Base-by-base conservation (phyloP, 2,329 filamentous ascomycete genomes). In the Alternaria atra region DNA sequence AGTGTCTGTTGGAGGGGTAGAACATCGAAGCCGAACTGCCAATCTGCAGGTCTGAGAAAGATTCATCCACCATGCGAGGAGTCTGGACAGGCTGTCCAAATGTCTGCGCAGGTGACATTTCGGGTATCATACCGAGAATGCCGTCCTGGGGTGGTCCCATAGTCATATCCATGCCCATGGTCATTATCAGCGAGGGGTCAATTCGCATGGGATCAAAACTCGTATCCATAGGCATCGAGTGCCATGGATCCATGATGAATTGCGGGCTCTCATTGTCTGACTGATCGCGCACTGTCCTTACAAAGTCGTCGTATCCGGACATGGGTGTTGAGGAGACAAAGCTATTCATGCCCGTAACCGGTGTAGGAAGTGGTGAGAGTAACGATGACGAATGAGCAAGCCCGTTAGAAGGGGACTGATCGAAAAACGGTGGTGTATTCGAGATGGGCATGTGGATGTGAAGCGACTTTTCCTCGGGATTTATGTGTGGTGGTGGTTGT, bases 221-320 rank as follows among this genome's bases (percentile, higher is more conserved):
- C 12, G 80, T 70, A 8, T 79, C 76, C 74, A 84, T 80, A 20
- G 80, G 74, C 73, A 84, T 80, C 53, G 81, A 77, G 43, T 75
- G 76, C 82, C 83, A 84, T 6, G 74, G 72, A 64, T 84, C 82
- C 68, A 84, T 78, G 74, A 83, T 78, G 70, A 83, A 84, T 17
- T 74, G 77, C 4, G 82, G 82, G 67, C 80, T 84, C 15, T 73
- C 77, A 13, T 74, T 73, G 8, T 84, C 81, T 2, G 81, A 78
- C 25, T 76, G 73, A 32, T 82, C 80, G 15, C 76, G 77, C 35
- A 73, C 71, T 25, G 75, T 76, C 48, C 76, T 65, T 32, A 77
- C 72, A 58, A 84, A 82, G 32, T 84, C 81, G 20, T 82, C 80
- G 60, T 81, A 84, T 13, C 80, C 80, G 20, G 81, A 80, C 67